phyloP scores from a whole-genome alignment of 768 basidiomycete genomes.

The Cystofilobasidium capitatum region DNA sequence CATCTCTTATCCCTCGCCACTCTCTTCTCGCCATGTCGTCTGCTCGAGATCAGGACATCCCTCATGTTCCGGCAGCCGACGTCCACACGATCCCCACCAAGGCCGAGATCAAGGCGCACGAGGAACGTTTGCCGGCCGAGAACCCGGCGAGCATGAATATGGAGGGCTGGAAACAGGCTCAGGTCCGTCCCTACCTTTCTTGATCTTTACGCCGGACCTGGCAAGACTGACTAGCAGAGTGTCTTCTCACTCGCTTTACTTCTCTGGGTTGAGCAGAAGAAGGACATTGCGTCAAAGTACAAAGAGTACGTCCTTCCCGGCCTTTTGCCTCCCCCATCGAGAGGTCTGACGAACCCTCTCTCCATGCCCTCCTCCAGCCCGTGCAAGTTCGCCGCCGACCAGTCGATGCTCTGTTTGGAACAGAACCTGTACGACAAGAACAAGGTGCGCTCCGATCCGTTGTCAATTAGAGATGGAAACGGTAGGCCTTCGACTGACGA shows the following conservation, averaged over 20 bases:
- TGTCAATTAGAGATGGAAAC: too few species aligned
- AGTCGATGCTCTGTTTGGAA: conserved; percentile 13
- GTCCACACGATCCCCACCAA: not conserved
- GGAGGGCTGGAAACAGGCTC: not conserved
- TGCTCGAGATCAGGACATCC: too few species aligned
- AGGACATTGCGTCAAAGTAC: conserved; percentile 7
- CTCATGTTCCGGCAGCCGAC: not conserved
- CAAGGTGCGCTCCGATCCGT: not conserved
- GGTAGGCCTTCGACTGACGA: not conserved
- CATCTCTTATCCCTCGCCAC: too few species aligned
- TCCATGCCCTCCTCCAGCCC: not conserved
- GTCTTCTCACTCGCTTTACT: not conserved
- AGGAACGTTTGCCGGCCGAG: not conserved
- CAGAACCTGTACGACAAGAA: conserved; percentile 10
- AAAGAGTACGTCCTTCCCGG: not conserved
- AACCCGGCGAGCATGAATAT: not conserved
- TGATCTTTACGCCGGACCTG: not conserved
- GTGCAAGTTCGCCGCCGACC: conserved; percentile 4
- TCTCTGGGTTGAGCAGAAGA: not conserved
- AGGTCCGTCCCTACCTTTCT: not conserved
- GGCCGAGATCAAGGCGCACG: not conserved
- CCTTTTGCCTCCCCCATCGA: not conserved
- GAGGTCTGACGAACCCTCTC: not conserved
- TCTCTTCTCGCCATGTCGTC: too few species aligned
- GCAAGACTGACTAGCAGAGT: not conserved